Conservation (phyloP, 208 protist species). For the Crithidia bombi region DNA sequence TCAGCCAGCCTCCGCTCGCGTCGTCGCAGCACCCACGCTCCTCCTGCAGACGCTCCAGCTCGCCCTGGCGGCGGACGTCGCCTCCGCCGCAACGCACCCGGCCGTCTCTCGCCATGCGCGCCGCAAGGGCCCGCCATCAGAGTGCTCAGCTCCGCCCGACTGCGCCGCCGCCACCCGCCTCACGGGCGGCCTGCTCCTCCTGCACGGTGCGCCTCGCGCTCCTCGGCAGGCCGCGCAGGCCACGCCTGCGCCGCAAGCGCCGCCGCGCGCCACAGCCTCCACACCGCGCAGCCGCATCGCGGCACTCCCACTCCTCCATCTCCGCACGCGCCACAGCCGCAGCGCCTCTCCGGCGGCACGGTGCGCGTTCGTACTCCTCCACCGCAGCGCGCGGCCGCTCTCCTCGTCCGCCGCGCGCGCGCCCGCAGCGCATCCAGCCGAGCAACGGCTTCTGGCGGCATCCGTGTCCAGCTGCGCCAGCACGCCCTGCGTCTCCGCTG, state of each 20-base stretch:
- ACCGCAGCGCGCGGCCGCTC: neutral
- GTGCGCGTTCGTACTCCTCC: conserved; percentile 1
- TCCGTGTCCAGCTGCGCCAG: conserved; percentile 6
- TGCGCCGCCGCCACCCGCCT: neutral
- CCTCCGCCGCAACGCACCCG: no score
- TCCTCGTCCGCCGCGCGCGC: neutral
- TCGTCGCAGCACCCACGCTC: no score
- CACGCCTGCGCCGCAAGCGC: neutral
- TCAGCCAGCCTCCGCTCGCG: no score
- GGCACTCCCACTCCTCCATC: neutral
- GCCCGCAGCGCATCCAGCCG: neutral
- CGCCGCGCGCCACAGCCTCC: neutral
- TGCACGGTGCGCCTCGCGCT: neutral
- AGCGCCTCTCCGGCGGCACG: neutral
- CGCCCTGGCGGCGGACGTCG: no score
- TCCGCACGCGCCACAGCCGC: conserved; percentile 1
- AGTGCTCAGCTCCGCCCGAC: conserved; percentile 6
- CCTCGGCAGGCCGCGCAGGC: neutral
- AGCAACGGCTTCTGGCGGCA: neutral
- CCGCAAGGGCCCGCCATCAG: neutral
- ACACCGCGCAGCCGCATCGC: neutral
- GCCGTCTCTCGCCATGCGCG: conserved; percentile 14
- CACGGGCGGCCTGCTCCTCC: neutral
- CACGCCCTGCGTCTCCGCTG: neutral
- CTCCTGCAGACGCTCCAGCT: no score